Base-by-base conservation (phyloP, 2,329 filamentous ascomycete genomes). In the Penicillium occitanis region DNA sequence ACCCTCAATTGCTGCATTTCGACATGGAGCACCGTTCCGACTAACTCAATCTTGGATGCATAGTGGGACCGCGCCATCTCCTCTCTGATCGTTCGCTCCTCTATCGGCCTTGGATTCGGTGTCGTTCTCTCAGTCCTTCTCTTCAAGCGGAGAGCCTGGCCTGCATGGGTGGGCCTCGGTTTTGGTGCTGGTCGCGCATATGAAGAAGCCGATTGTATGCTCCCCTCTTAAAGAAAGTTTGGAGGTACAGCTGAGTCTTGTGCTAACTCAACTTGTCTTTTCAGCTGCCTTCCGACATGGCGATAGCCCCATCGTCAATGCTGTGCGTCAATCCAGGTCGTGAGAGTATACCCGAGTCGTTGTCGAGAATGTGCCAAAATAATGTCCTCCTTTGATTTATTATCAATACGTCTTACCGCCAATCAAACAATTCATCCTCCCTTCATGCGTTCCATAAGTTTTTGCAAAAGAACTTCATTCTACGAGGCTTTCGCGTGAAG, bases 41-140 rank as follows among this genome's bases (percentile, higher is more conserved):
- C 35, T 57, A n/a, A 44, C 14, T 40, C 44, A 51, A 66, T 65
- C 64, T 69, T 69, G 13, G 8, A 46, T 60, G 19, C 17, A 70
- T 73, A 99, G 95, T 99, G 95, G 95, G 95, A 99, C 80, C 94
- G 91, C 83, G 97, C 95, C 82, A 89, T 99, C 73, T 98, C 95
- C 73, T 97, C 96, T 77, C 88, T 97, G 81, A 88, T 99, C 78
- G 96, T 99, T 85, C 93, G 96, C 82, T 98, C 94, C 71, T 90
- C 91, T 65, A 90, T 99, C 80, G 95, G 95, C 76, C 91, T 98
- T 78, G 92, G 91, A 73, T 99, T 99, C 83, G 95, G 95, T 78
- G 90, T 99, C 79, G 92, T 99, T 82, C 98, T 99, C 86, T 98
- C 95, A 68, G 93, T 99, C 68, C 90, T 99, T 67, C 83, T 99